Percentiles rank a stretch among this genome's conserved stretches.
phyloP scores from a whole-genome alignment of 1,284 basidiomycete genomes.

The Erythrobasidium hasegawianum region DNA sequence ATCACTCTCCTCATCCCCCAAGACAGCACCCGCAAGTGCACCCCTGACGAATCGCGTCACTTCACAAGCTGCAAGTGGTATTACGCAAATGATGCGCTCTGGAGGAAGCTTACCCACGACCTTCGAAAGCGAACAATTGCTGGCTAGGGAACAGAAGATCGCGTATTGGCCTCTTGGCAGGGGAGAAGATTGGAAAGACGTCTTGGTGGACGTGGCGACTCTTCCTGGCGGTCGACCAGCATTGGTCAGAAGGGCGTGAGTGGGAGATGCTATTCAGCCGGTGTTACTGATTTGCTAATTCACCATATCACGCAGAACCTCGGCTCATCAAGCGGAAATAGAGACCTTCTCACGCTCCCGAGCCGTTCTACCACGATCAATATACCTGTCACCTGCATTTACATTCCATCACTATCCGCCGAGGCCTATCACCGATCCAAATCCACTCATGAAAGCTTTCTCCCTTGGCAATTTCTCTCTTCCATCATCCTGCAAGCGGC shows the following conservation, averaged over 20 bases:
- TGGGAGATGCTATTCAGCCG: too few species aligned
- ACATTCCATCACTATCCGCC: slow-evolving; percentile 54
- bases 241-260: too few species aligned
- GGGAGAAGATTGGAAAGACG: background rate
- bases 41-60: slow-evolving; percentile 17
- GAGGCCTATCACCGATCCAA: background rate
- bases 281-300: too few species aligned
- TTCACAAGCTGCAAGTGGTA: slow-evolving; percentile 21
- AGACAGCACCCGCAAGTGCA: slow-evolving; percentile 21
- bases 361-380: slow-evolving; percentile 61
- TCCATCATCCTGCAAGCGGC: background rate
- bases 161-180: slow-evolving; percentile 14
- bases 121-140: slow-evolving; percentile 15
- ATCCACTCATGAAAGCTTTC: slow-evolving; percentile 6
- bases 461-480: slow-evolving; percentile 6
- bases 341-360: slow-evolving; percentile 63
- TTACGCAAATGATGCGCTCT: slow-evolving; percentile 31
- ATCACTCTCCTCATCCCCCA: slow-evolving; percentile 6
- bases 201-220: background rate
- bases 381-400: slow-evolving; percentile 78
- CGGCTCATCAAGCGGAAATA: slow-evolving; percentile 68
- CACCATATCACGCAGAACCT: slow-evolving; percentile 11
- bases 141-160: slow-evolving; percentile 12
- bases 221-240: background rate
- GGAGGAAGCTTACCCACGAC: slow-evolving; percentile 14